Conservation (phyloP, 2,329 filamentous ascomycete species). For the Myriosclerotinia scirpicola region DNA sequence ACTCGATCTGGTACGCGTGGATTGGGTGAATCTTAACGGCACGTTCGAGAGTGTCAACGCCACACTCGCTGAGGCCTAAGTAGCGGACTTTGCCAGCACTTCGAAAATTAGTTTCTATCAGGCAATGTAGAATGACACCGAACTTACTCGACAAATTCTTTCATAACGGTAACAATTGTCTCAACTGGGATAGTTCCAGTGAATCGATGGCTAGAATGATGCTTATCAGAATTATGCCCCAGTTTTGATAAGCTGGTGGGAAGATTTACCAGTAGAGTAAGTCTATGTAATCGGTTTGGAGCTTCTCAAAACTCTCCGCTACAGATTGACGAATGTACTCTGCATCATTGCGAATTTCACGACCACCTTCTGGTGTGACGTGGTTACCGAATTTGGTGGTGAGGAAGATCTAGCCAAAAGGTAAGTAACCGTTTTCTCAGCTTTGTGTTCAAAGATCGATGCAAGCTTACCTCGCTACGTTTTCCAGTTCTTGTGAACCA, state of each 20-base stretch:
- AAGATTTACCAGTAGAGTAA: conserved; percentile 21
- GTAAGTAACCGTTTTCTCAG: conserved; percentile 39
- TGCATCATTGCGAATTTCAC: conserved; percentile 20
- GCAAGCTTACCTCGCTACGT: conserved; percentile 17
- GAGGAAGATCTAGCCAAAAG: conserved; percentile 45
- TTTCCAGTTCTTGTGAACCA: conserved; percentile 46
- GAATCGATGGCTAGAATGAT: conserved; percentile 40
- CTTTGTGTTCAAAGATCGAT: conserved; percentile 36
- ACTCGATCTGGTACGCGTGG: conserved; percentile 53
- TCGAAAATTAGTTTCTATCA: conserved; percentile 41
- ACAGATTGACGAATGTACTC: conserved; percentile 24
- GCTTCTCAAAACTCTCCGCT: conserved; percentile 23
- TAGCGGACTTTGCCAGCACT: conserved; percentile 56
- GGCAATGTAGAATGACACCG: not conserved
- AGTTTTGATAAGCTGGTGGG: not conserved
- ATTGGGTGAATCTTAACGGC: conserved; percentile 51
- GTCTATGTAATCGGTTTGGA: conserved; percentile 25
- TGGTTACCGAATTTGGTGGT: conserved; percentile 41
- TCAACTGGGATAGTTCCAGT: conserved; percentile 44
- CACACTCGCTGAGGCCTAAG: conserved; percentile 55
- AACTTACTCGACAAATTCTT: conserved; percentile 24
- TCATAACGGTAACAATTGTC: conserved; percentile 42
- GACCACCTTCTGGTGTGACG: conserved; percentile 22
- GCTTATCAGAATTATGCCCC: not conserved
- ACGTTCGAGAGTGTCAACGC: conserved; percentile 51